phyloP scores from a whole-genome alignment of 352 stramenopile species.

The Lagenidium giganteum region DNA sequence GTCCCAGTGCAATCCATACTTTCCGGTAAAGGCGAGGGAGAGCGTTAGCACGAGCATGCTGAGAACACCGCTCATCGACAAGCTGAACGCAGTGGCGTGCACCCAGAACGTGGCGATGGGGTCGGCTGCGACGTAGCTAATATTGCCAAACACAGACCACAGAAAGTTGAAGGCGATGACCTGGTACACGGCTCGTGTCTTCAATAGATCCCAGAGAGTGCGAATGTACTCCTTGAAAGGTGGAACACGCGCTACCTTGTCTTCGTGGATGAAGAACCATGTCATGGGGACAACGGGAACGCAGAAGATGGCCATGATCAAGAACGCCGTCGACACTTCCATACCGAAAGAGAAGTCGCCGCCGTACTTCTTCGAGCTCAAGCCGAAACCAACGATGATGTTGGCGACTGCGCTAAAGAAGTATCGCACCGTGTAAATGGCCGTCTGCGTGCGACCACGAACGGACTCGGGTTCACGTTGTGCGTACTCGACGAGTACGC shows the following conservation, averaged over 20 bases:
- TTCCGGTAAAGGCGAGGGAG: not conserved
- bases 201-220: slow-evolving; percentile 5
- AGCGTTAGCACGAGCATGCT: not conserved
- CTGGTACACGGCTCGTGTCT: slow-evolving; percentile 13
- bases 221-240: slow-evolving; percentile 17
- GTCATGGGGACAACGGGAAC: slow-evolving; percentile 16
- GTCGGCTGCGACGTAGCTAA: too few relatives aligned
- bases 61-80: not conserved
- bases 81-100: not conserved
- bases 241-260: slow-evolving; percentile 1
- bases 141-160: slow-evolving; percentile 1
- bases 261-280: slow-evolving; percentile 26
- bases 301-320: slow-evolving; percentile 9
- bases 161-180: slow-evolving; percentile 16
- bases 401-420: slow-evolving; percentile 37
- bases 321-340: slow-evolving; percentile 10
- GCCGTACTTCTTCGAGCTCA: slow-evolving; percentile 19
- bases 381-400: slow-evolving; percentile 28
- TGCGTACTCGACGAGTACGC: slow-evolving; percentile 55
- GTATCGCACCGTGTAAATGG: slow-evolving; percentile 53
- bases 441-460: slow-evolving; percentile 46
- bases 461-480: slow-evolving; percentile 42
- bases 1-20: slow-evolving; percentile 10
- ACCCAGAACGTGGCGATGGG: slow-evolving; percentile 1
- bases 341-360: slow-evolving; percentile 22